A percentile compares a stretch with the other conserved stretches of the same genome.
Conservation (phyloP, 225 moss, liverwort and hornwort genomes). For the Pseudisothecium myosuroides region DNA sequence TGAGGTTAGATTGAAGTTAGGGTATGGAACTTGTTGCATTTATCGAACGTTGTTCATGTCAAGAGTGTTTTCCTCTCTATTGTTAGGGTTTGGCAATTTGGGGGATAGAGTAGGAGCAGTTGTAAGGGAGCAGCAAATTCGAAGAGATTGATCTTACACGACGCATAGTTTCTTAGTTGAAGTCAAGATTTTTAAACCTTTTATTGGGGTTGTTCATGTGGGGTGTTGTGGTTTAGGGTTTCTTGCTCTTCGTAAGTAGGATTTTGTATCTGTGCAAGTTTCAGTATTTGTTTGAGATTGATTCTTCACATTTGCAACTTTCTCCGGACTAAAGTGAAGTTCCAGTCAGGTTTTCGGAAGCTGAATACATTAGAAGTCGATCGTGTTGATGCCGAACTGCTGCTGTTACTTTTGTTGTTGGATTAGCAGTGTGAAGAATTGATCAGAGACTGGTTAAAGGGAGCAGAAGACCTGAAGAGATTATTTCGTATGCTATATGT, state of each 20-base stretch:
- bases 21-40: not conserved
- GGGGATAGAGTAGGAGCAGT: not conserved
- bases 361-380: not conserved
- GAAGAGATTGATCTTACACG: not conserved
- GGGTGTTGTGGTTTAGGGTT: not conserved
- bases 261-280: not conserved
- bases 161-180: not conserved
- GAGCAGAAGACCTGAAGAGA: not conserved
- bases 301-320: not conserved
- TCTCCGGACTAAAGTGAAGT: not conserved
- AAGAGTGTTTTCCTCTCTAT: not conserved
- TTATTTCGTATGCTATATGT: not conserved
- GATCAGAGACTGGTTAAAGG: not conserved
- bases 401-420: not conserved
- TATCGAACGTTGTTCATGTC: not conserved
- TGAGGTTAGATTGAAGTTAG: not conserved
- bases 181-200: not conserved
- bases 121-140: not conserved
- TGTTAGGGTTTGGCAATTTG: not conserved
- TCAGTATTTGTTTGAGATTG: not conserved
- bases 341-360: not conserved
- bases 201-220: not conserved
- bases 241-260: not conserved
- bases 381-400: not conserved
- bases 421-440: not conserved